phyloP scores from a whole-genome alignment of 1,284 basidiomycete species.

The Termitomyces sp. region DNA sequence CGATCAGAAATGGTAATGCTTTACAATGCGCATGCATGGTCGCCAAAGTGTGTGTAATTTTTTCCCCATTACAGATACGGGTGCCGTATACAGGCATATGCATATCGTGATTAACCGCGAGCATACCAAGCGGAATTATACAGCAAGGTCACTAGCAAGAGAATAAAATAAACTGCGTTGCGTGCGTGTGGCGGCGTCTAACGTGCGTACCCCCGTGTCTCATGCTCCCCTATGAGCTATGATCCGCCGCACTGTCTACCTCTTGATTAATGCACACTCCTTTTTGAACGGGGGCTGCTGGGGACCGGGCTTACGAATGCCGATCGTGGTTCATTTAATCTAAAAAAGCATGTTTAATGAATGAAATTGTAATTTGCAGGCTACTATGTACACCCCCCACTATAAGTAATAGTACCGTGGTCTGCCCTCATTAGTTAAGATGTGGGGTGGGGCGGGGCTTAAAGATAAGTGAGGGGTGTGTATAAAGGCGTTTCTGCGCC shows the following conservation, averaged over 20 bases:
- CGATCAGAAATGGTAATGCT: no score
- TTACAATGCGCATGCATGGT: not conserved
- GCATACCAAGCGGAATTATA: no score
- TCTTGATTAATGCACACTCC: constrained; percentile 3
- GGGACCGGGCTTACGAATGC: not conserved
- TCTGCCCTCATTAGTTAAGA: no score
- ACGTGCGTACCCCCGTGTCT: not conserved
- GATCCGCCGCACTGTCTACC: constrained; percentile 2
- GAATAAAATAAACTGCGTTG: not conserved
- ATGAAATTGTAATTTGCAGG: not conserved
- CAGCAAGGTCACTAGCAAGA: no score
- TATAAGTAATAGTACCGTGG: no score
- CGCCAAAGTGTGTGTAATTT: not conserved
- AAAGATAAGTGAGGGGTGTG: no score
- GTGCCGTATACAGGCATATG: not conserved
- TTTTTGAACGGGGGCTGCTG: not conserved
- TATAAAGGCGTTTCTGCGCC: no score
- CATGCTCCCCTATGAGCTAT: not conserved
- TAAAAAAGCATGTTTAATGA: not conserved
- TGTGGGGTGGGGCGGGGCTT: no score
- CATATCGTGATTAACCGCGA: not conserved
- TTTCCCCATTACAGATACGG: not conserved
- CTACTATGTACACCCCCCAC: no score
- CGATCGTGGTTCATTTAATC: not conserved
- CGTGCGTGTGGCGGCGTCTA: constrained; percentile 5